Conservation (phyloP, 805 yeast genomes). For the Brettanomyces nanus region DNA sequence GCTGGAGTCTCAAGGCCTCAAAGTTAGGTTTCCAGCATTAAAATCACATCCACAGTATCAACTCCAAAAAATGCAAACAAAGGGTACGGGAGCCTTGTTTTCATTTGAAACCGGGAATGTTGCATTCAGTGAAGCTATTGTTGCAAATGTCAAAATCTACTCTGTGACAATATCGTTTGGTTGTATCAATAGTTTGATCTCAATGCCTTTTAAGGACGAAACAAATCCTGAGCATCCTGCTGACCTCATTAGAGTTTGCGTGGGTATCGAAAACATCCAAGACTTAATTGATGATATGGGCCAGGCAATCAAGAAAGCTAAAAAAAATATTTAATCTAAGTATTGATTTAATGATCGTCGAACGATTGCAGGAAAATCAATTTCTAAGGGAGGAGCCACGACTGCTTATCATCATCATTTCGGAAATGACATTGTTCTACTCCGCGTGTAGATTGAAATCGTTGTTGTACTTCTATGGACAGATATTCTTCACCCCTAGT, state of each 20-base stretch:
- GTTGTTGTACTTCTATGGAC: too few species aligned
- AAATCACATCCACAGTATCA: constrained; percentile 74
- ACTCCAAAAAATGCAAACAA: constrained; percentile 67
- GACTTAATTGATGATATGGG: constrained; percentile 80
- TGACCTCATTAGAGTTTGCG: constrained; percentile 81
- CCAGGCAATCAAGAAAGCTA: constrained; percentile 59
- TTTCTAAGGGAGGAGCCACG: too few species aligned
- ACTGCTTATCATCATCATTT: too few species aligned
- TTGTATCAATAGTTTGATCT: constrained; percentile 82
- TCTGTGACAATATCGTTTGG: constrained; percentile 93
- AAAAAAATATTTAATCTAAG: too few species aligned
- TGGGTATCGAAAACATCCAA: constrained; percentile 78
- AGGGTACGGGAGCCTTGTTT: constrained; percentile 85
- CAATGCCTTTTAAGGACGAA: constrained; percentile 85
- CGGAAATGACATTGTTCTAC: too few species aligned
- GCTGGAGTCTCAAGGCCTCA: constrained; percentile 58
- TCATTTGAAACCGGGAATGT: constrained; percentile 82
- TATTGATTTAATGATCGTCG: too few species aligned
- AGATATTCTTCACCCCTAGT: too few species aligned
- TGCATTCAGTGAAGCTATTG: constrained; percentile 57
- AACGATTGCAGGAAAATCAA: too few species aligned
- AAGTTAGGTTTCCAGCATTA: constrained; percentile 82
- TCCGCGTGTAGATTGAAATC: too few species aligned
- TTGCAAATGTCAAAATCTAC: constrained; percentile 67
- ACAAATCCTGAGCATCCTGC: constrained; percentile 87